Percentiles rank a stretch among this genome's conserved stretches.
These are phyloP conservation scores for Fusarium sp. DNA, from an alignment of 2,329 filamentous ascomycete species.

Conservation along the genomic window DNA sequence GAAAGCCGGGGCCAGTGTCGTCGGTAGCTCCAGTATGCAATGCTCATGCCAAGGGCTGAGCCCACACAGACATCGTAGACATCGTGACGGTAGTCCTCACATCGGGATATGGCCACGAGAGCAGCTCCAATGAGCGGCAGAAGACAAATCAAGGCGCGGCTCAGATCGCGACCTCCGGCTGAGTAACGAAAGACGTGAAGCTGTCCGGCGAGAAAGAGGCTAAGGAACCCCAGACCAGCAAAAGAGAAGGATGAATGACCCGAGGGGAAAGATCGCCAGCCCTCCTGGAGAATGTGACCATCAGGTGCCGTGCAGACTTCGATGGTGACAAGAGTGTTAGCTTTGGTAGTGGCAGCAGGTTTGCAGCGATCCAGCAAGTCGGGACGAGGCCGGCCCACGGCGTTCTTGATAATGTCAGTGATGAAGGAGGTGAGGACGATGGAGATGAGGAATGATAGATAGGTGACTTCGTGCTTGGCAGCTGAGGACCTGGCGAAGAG, in stretches of 20 bases:
- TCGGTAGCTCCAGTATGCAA: slow-evolving; percentile 75
- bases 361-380: slow-evolving; percentile 80
- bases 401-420: slow-evolving; percentile 92
- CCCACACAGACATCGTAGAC: slow-evolving; percentile 76
- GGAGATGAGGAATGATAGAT: slow-evolving; percentile 83
- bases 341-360: slow-evolving; percentile 64
- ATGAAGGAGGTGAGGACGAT: slow-evolving; percentile 83
- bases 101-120: slow-evolving; percentile 76
- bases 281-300: slow-evolving; percentile 79
- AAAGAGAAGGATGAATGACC: slow-evolving; percentile 86
- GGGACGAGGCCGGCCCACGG: slow-evolving; percentile 77
- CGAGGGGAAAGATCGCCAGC: slow-evolving; percentile 85
- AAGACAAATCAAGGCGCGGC: slow-evolving; percentile 67
- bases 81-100: slow-evolving; percentile 77
- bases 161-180: slow-evolving; percentile 61
- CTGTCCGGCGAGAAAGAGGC: slow-evolving; percentile 76
- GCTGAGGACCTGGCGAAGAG: slow-evolving; percentile 67
- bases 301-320: slow-evolving; percentile 78
- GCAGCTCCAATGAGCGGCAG: slow-evolving; percentile 69
- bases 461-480: slow-evolving; percentile 86
- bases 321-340: slow-evolving; percentile 67
- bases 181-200: slow-evolving; percentile 65
- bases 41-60: slow-evolving; percentile 66
- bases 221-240: slow-evolving; percentile 79
- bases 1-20: slow-evolving; percentile 70